A percentile compares a stretch with the other conserved stretches of the same genome.
Evolutionary conservation across 2,329 filamentous ascomycete genomes (phyloP).

Genomic region (Curvularia hawaiiensis): DNA sequence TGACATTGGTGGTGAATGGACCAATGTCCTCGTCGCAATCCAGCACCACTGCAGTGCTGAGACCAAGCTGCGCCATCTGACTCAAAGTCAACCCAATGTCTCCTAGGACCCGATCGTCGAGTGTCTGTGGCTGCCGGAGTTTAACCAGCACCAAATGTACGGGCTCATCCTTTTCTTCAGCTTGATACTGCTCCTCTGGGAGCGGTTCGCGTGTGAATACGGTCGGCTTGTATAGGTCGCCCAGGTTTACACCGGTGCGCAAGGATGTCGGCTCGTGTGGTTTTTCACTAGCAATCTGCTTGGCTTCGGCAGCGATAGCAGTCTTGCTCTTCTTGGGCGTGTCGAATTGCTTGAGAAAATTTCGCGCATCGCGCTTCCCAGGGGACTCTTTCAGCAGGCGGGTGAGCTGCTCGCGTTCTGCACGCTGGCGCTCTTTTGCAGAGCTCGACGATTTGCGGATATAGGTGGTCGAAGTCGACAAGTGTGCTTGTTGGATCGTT

Average conservation of each 20-base stretch:
- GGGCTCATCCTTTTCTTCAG: slow-evolving; percentile 46
- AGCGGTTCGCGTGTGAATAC: slow-evolving; percentile 62
- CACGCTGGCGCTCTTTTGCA: slow-evolving; percentile 44
- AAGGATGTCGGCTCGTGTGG: slow-evolving; percentile 42
- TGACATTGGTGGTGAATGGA: slow-evolving; percentile 37
- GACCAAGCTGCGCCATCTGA: slow-evolving; percentile 80
- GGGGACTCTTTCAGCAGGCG: slow-evolving; percentile 79
- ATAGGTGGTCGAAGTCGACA: slow-evolving; percentile 23
- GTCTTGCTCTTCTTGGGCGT: slow-evolving; percentile 27
- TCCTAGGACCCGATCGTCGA: slow-evolving; percentile 70
- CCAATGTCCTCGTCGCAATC: slow-evolving; percentile 64
- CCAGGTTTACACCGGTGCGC: slow-evolving; percentile 63
- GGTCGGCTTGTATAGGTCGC: slow-evolving; percentile 63
- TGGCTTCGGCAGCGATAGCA: slow-evolving; percentile 14
- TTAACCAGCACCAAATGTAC: slow-evolving; percentile 86
- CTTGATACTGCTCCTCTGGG: slow-evolving; percentile 42
- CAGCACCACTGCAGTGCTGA: slow-evolving; percentile 81
- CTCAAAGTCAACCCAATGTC: slow-evolving; percentile 84
- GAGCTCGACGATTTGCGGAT: slow-evolving; percentile 33
- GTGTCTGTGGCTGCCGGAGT: slow-evolving; percentile 72
- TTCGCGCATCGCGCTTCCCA: slow-evolving; percentile 89
- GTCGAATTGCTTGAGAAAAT: slow-evolving; percentile 87
- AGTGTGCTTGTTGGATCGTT: slow-evolving; percentile 9
- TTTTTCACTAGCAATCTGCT: slow-evolving; percentile 24
- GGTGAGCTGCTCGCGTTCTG: slow-evolving; percentile 45